Base-by-base conservation (phyloP, 2,329 filamentous ascomycete genomes). In the Diplodia scrobiculata region DNA sequence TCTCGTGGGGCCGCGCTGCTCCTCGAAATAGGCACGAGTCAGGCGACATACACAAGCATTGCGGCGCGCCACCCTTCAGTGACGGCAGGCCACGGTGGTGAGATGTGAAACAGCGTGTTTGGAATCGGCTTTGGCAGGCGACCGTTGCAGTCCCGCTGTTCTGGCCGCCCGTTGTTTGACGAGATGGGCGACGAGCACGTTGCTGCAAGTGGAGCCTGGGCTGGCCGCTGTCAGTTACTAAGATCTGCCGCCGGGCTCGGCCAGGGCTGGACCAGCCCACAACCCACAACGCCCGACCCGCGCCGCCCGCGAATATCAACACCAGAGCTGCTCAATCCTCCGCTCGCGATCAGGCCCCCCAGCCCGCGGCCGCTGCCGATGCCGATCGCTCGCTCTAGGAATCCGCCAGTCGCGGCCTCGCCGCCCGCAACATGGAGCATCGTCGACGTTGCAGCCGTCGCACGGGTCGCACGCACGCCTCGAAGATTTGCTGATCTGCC, bases 121-220 rank as follows among this genome's bases (percentile, higher is more conserved):
- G 68, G n/a, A 67, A 59, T 14, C 74, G 72, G 67, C 72, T 25
- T 4, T 71, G 5, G 69, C 69, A 14, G 73, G 70, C 3, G 25
- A 32, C 52, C 52, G 52, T 58, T 41, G 11, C 36, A 5, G 54
- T 17, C 6, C 52, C n/a, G 55, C n/a, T n/a, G 45, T 21, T 62
- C 45, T 36, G 29, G 58, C 55, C 41, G n/a, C 14, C 13, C 3
- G 54, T 27, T 45, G 55, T 58, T 60, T 60, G 38, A 48, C 38
- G 55, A 60, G 38, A 60, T 32, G 55, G 48, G 54, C 54, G 54
- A 48, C 38, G 55, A n/a, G 21, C 34, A 47, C 19, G 54, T 45
- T 47, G 54, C 36, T 38, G 21, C 21, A 27, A 32, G 51, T n/a
- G 51, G 54, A 21, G 45, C 25, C 32, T 60, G 38, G 58, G 58